Evolutionary conservation across 345 rosid species (phyloP).

Genomic region (Capsella bursapastoris): DNA sequence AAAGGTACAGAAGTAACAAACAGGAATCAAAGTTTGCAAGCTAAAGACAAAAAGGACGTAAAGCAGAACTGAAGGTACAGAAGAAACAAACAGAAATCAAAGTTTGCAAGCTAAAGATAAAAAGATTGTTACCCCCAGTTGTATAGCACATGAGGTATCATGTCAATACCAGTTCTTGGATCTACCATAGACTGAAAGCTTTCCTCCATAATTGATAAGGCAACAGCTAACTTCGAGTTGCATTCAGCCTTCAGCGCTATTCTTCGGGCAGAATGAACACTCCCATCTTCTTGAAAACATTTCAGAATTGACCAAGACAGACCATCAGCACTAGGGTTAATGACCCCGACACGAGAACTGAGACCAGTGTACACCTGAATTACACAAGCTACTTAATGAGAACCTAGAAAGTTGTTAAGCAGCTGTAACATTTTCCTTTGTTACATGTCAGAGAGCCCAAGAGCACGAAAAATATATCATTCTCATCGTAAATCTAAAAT

Average conservation of each 20-base stretch:
- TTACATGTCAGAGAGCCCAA: conserved; percentile 20
- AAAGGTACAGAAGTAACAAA: conserved; percentile 17
- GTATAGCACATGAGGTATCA: conserved; percentile 90
- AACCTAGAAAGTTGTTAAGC: conserved; percentile 10
- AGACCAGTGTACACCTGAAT: conserved; percentile 72
- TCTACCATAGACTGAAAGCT: conserved; percentile 95
- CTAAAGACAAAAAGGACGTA: conserved; percentile 23
- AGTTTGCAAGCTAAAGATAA: conserved; percentile 26
- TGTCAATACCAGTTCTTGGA: conserved; percentile 89
- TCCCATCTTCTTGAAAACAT: conserved; percentile 84
- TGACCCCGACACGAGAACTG: conserved; percentile 73
- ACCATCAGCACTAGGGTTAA: conserved; percentile 60
- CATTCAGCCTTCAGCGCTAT: conserved; percentile 89
- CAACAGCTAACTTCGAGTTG: conserved; percentile 89
- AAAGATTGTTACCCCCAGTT: conserved; percentile 73
- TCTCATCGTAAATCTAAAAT: background rate
- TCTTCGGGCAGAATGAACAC: conserved; percentile 70
- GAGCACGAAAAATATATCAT: conserved; percentile 11
- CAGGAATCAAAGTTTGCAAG: conserved; percentile 29
- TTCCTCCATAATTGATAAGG: conserved; percentile 93
- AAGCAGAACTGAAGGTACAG: conserved; percentile 14
- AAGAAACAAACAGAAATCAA: conserved; percentile 20
- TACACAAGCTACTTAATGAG: conserved; percentile 33
- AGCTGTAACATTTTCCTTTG: conserved; percentile 15
- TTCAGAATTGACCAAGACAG: conserved; percentile 79